Conservation (phyloP, 495 filamentous ascomycete genomes). For the Cercophora samala region DNA sequence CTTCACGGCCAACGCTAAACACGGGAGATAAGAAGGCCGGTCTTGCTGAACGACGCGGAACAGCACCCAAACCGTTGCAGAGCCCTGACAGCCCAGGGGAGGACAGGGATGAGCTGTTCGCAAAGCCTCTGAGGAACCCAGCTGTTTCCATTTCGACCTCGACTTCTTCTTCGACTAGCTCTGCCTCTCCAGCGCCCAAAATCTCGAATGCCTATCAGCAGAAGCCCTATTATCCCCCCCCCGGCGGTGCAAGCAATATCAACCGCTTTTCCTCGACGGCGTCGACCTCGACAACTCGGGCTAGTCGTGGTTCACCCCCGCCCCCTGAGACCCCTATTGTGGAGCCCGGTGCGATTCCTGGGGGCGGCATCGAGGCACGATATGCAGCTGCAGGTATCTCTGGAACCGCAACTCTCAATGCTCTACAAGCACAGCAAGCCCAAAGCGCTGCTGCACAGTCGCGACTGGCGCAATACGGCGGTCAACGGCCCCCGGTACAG, state of each 20-base stretch:
- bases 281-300: conserved; percentile 88
- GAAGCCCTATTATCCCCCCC: conserved; percentile 49
- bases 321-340: conserved; percentile 93
- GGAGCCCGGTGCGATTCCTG: conserved; percentile 61
- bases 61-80: conserved; percentile 65
- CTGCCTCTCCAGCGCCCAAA: conserved; percentile 28
- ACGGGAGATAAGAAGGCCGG: conserved; percentile 51
- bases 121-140: conserved; percentile 45
- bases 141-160: conserved; percentile 1
- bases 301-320: conserved; percentile 87
- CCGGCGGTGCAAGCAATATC: conserved; percentile 46
- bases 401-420: conserved; percentile 74
- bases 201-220: conserved; percentile 49
- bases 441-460: conserved; percentile 78
- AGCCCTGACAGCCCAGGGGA: conserved; percentile 69
- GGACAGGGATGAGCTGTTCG: conserved; percentile 70
- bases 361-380: conserved; percentile 79
- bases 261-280: conserved; percentile 83
- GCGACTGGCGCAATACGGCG: conserved; percentile 68
- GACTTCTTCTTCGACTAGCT: background rate
- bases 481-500: conserved; percentile 35
- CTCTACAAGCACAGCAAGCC: conserved; percentile 75
- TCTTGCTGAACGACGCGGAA: conserved; percentile 69
- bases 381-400: conserved; percentile 88
- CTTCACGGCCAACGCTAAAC: conserved; percentile 43